Conservation (phyloP, 2,329 filamentous ascomycete genomes). For the Arthrobotrys musiformis region DNA sequence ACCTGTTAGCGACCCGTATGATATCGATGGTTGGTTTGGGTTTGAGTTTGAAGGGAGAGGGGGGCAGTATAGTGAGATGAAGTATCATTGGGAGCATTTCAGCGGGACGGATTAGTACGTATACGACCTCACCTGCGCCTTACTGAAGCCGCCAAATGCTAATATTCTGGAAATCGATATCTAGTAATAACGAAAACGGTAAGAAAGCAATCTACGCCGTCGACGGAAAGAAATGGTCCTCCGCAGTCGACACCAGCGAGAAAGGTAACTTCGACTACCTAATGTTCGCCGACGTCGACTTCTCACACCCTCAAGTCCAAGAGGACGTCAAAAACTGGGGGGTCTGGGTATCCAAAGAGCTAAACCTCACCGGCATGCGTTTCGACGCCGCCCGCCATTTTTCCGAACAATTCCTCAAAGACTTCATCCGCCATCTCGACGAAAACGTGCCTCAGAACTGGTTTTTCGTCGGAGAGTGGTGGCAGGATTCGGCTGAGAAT, state of each 20-base stretch:
- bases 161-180: background rate
- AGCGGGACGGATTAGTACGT: conserved; percentile 54
- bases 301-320: conserved; percentile 72
- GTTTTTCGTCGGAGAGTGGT: conserved; percentile 77
- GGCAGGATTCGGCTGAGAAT: conserved; percentile 70
- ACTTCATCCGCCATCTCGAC: conserved; percentile 72
- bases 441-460: conserved; percentile 67
- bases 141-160: background rate
- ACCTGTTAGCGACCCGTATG: conserved; percentile 68
- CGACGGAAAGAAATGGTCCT: conserved; percentile 73
- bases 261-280: conserved; percentile 77
- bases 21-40: conserved; percentile 75
- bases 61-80: conserved; percentile 70
- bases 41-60: conserved; percentile 74
- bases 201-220: conserved; percentile 75
- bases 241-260: conserved; percentile 70
- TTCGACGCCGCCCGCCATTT: conserved; percentile 80
- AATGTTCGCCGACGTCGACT: conserved; percentile 78
- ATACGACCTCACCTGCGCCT: background rate
- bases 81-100: conserved; percentile 69
- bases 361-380: conserved; percentile 74
- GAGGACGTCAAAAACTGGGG: conserved; percentile 75
- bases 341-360: conserved; percentile 72
- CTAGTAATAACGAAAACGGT: conserved; percentile 62
- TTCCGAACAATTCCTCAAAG: conserved; percentile 72